Conservation (phyloP, 371 early-diverging fungal genomes). For the Syncephalis plumigaleata region DNA sequence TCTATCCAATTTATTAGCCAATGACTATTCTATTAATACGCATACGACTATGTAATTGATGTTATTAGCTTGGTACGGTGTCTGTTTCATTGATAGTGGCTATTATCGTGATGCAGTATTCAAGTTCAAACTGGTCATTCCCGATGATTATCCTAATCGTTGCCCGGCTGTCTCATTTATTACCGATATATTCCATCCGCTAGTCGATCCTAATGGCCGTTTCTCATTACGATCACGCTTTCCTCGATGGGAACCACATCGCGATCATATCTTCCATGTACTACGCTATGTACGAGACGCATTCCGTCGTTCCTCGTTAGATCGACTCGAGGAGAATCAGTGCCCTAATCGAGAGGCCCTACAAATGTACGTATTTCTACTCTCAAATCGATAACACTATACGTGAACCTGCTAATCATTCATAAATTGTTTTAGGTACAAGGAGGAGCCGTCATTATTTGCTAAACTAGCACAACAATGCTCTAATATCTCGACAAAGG, state of each 20-base stretch:
- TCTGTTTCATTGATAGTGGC: constrained; percentile 69
- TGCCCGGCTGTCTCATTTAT: constrained; percentile 78
- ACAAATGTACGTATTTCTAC: constrained; percentile 27
- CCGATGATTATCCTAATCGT: constrained; percentile 62
- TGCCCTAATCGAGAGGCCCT: constrained; percentile 59
- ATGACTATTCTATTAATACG: no score
- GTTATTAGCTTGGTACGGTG: constrained; percentile 79
- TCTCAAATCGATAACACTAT: background rate
- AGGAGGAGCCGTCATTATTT: constrained; percentile 46
- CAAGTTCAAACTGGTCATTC: constrained; percentile 79
- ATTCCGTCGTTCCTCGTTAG: constrained; percentile 61
- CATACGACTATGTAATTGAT: no score
- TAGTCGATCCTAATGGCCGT: constrained; percentile 53
- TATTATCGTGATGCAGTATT: constrained; percentile 87
- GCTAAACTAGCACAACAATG: constrained; percentile 60
- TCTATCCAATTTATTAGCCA: no score
- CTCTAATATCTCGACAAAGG: constrained; percentile 56
- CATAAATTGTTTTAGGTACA: constrained; percentile 18
- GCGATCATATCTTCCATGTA: constrained; percentile 65
- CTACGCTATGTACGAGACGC: constrained; percentile 68
- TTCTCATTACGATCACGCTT: constrained; percentile 58
- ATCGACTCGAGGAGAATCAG: constrained; percentile 41
- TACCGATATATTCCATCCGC: constrained; percentile 89
- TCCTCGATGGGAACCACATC: constrained; percentile 63
- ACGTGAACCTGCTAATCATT: no score